Base-by-base conservation (phyloP, 1,139 yeast genomes). In the Candida freyschussii region DNA sequence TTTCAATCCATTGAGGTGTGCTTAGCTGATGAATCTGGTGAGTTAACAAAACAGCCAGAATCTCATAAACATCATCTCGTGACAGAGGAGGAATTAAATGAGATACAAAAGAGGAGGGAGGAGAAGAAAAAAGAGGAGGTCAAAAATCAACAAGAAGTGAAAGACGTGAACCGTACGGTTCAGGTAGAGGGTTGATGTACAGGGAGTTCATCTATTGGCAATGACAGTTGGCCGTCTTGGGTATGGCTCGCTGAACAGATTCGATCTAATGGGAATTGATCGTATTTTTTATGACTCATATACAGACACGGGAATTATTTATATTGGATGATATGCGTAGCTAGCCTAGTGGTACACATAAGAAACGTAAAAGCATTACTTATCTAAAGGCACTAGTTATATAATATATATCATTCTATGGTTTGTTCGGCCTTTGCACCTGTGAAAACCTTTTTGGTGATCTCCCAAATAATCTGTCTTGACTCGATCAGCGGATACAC, bases 21-120 rank as follows among this genome's bases (percentile, higher is more conserved):
- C 53, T 33, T 50, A 50, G 34, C 65, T 55, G 74, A 59, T 62
- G 43, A 50, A 39, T 29, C 50, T 56, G 57, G 48, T 8, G 34
- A 45, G 7, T 24, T 53, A 19, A 27, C 40, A 9, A 24, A 38
- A 9, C 27, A 24, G 13, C 57, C 60, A 12, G 40, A 53, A 20
- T 60, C 60, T 29, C 82, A 77, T 46, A 56, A 47, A 13, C 84
- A 77, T 51, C 78, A 76, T 53, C 59, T 76, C 45, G 62, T 75
- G 2, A 67, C 78, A 1, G 81, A 75, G 42, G 75, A 72, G 13
- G 77, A 72, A 30, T 32, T 57, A 34, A 47, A 42, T 19, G 56
- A 53, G 14, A 17, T 57, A 30, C 56, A 54, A 32, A 47, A 43
- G 23, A 40, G 40, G 12, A 45, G 40, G 22, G 37, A 45, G 30